Base-by-base conservation (phyloP, 495 filamentous ascomycete species). In the Aspergillus sclerotioniger region DNA sequence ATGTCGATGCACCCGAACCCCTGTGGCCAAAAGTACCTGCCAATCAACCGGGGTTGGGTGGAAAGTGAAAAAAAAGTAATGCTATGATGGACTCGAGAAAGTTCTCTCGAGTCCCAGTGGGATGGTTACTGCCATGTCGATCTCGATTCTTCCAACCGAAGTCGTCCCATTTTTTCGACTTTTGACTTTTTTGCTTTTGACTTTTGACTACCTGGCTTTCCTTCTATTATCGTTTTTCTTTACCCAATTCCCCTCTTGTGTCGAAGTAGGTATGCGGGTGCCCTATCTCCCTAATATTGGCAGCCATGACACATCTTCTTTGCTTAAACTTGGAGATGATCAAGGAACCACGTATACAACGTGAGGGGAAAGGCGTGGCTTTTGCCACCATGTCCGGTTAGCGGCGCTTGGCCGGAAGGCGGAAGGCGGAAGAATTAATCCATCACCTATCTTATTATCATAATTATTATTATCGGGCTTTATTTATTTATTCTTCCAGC, bases 71-170 rank as follows among this genome's bases (percentile, higher is more conserved):
- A 37, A 37, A 15, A 25, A 25, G 25, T 25, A 25, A 25, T 25
- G 25, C 25, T 25, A 13, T n/a, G 37, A n/a, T 15, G 13, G 13
- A 41, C 37, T 41, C 37, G 37, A 41, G 37, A 41, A 41, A 41
- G 37, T 41, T 41, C 37, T 41, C 37, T 41, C 10, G 37, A 41
- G n/a, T 41, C 37, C 37, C 37, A n/a, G 37, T 29, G 46, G 46
- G 21, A 49, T 49, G 46, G 46, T 28, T 28, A 49, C 21, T 49
- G 46, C 20, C 21, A 31, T 49, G 46, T 28, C 46, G 46, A 49
- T 49, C 46, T 49, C 5, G 46, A 13, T 25, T 2, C 25, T 25
- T 25, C 25, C 25, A 25, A 25, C 25, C 25, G 45, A 16, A 19
- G 6, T n/a, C 8, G 28, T 20, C 21, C 46, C 7, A 49, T 7